These are phyloP conservation scores for Salix udensis DNA, from an alignment of 345 rosid species.

Conservation along the genomic window DNA sequence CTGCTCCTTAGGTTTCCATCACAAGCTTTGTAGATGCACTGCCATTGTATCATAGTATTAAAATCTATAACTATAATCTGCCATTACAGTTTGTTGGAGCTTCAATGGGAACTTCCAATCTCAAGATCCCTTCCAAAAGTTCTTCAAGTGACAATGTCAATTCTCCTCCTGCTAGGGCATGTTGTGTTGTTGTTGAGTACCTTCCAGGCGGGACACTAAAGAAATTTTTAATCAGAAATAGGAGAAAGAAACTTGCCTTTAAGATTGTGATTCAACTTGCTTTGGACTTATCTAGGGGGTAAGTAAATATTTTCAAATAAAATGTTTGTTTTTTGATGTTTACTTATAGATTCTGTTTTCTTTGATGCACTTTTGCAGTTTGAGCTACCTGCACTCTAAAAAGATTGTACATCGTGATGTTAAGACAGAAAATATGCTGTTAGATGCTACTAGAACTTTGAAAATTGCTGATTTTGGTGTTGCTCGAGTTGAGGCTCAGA, in stretches of 20 bases:
- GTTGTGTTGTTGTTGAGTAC: slow-evolving; percentile 35
- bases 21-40: not conserved
- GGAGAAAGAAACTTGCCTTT: slow-evolving; percentile 37
- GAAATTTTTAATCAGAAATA: slow-evolving; percentile 32
- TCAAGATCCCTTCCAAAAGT: slow-evolving; percentile 23
- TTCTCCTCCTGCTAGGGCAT: slow-evolving; percentile 26
- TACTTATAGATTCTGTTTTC: not conserved
- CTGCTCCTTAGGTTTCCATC: not conserved
- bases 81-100: slow-evolving; percentile 32
- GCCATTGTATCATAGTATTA: not conserved
- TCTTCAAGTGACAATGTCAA: slow-evolving; percentile 7
- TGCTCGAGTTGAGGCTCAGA: slow-evolving; percentile 38
- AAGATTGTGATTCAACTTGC: slow-evolving; percentile 36
- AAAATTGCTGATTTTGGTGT: slow-evolving; percentile 39
- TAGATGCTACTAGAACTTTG: slow-evolving; percentile 23
- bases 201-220: slow-evolving; percentile 37
- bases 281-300: slow-evolving; percentile 38
- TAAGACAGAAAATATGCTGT: slow-evolving; percentile 32
- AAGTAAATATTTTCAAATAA: slow-evolving; percentile 12
- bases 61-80: slow-evolving; percentile 7
- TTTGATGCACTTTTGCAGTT: slow-evolving; percentile 17
- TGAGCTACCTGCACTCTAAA: slow-evolving; percentile 33
- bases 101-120: slow-evolving; percentile 36
- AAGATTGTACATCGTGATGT: slow-evolving; percentile 39
- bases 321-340: not conserved